phyloP scores from a whole-genome alignment of 768 basidiomycete genomes.

The Psilocybe cyanescens region DNA sequence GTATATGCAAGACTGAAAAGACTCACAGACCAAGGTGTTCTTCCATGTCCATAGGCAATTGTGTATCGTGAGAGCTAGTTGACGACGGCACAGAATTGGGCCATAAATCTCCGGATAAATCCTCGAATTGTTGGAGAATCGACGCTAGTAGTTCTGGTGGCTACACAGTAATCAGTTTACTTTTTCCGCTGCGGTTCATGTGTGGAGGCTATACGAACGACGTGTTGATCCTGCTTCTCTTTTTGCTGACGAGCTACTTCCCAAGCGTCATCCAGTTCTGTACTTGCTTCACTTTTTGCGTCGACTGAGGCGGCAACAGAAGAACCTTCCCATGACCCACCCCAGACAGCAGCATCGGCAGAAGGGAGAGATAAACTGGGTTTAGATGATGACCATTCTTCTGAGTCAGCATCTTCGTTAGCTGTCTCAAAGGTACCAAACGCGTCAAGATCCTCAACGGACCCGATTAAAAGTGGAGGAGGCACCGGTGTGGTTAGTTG shows the following conservation, averaged over 20 bases:
- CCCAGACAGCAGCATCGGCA: constrained; percentile 40
- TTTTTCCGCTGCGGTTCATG: constrained; percentile 16
- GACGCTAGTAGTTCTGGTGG: constrained; percentile 68
- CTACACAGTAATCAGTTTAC: constrained; percentile 38
- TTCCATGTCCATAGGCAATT: constrained; percentile 34
- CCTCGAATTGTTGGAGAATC: constrained; percentile 57
- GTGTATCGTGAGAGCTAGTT: constrained; percentile 21
- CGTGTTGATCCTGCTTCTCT: constrained; percentile 59
- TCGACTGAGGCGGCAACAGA: constrained; percentile 18
- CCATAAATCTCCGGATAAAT: constrained; percentile 57
- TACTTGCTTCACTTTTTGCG: constrained; percentile 19
- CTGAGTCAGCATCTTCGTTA: constrained; percentile 29
- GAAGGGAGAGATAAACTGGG: constrained; percentile 24
- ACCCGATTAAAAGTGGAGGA: constrained; percentile 14
- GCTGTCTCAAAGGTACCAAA: constrained; percentile 67
- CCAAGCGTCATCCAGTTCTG: constrained; percentile 63
- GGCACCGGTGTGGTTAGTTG: constrained; percentile 5
- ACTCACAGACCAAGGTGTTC: constrained; percentile 66
- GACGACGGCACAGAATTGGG: constrained; percentile 30
- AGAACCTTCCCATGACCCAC: constrained; percentile 41
- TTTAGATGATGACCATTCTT: constrained; percentile 37
- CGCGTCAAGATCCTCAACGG: constrained; percentile 48
- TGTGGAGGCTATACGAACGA: constrained; percentile 52
- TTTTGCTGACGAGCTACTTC: constrained; percentile 62
- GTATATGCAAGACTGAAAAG: not conserved